These are phyloP conservation scores for Dioscorea dumetorum DNA, from an alignment of 106 monocot species.

Conservation along the genomic window DNA sequence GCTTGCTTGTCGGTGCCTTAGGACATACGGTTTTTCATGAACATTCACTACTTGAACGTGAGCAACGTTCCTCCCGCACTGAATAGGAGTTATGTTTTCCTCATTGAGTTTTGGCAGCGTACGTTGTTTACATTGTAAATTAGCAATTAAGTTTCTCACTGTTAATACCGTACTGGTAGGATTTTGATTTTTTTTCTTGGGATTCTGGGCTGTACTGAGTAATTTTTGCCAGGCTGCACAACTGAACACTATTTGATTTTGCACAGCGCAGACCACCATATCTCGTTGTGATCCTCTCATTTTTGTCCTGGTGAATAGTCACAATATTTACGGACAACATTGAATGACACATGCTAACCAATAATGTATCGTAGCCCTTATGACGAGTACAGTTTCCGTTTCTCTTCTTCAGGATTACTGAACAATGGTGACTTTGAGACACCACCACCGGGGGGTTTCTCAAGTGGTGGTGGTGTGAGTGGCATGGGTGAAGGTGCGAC, in stretches of 20 bases:
- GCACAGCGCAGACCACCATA: neutral
- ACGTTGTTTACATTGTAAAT: too few species aligned
- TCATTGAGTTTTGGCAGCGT: too few species aligned
- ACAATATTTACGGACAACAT: neutral
- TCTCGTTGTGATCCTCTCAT: neutral
- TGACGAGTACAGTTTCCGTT: too few species aligned
- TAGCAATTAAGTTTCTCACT: too few species aligned
- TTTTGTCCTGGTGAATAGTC: neutral
- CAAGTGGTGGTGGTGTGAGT: slow-evolving; percentile 8
- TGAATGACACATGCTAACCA: too few species aligned
- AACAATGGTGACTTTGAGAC: slow-evolving; percentile 86
- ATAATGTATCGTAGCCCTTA: too few species aligned
- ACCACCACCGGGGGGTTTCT: slow-evolving; percentile 53
- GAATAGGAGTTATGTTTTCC: too few species aligned
- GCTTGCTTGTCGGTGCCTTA: too few species aligned
- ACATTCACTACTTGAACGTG: too few species aligned
- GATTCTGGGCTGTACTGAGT: neutral
- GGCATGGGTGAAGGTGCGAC: slow-evolving; percentile 18
- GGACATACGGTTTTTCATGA: too few species aligned
- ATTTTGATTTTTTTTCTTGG: neutral
- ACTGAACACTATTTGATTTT: neutral
- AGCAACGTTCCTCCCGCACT: too few species aligned
- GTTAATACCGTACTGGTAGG: neutral
- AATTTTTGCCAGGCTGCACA: neutral
- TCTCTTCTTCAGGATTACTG: slow-evolving; percentile 39